Evolutionary conservation across 148 eudicot genomes (phyloP).

Genomic region (Pouteria glomerata): DNA sequence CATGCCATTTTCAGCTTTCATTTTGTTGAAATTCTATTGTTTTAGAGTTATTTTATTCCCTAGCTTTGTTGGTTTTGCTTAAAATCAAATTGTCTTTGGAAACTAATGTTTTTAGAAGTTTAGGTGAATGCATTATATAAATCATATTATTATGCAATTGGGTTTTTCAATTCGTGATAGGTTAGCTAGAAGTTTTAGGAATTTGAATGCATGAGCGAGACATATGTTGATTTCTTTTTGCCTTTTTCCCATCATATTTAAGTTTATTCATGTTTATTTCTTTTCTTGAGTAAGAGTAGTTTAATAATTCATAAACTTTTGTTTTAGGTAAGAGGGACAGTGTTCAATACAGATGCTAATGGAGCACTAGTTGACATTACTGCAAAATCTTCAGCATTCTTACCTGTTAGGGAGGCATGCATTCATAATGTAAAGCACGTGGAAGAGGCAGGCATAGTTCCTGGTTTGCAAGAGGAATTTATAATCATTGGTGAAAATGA

Average conservation of each 20-base stretch:
- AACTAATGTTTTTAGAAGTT: background rate
- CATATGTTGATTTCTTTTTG: background rate
- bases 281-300: background rate
- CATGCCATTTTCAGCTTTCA: background rate
- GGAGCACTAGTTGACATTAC: conserved; percentile 86
- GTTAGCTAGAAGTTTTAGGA: background rate
- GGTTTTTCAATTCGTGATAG: background rate
- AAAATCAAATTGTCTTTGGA: background rate
- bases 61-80: background rate
- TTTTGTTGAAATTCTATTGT: background rate
- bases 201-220: background rate
- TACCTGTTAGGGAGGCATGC: conserved; percentile 77
- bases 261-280: background rate
- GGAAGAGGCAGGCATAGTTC: conserved; percentile 75
- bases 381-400: conserved; percentile 86
- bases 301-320: conserved; percentile 8
- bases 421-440: conserved; percentile 65
- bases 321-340: conserved; percentile 76
- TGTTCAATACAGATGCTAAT: conserved; percentile 51
- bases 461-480: conserved; percentile 73
- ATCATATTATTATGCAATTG: background rate
- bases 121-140: background rate
- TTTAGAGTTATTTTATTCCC: background rate
- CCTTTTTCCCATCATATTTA: background rate
- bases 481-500: conserved; percentile 74